Evolutionary conservation across 371 early-diverging fungal genomes (phyloP).

Genomic region (Mortierella sp.): DNA sequence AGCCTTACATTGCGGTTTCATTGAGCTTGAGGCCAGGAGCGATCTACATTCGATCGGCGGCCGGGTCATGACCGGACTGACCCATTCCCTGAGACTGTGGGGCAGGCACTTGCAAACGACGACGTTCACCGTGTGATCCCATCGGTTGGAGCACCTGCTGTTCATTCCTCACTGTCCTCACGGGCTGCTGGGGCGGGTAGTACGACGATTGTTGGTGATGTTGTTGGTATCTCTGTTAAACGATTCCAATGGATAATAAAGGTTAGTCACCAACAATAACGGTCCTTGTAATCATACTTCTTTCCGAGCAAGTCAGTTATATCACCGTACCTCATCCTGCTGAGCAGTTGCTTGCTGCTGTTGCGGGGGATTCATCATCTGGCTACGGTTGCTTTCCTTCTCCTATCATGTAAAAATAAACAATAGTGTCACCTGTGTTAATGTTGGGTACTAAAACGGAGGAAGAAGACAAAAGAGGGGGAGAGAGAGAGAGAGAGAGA

Average conservation of each 20-base stretch:
- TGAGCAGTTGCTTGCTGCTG: constrained; percentile 25
- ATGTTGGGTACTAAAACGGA: too few relatives aligned
- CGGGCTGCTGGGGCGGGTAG: constrained; percentile 19
- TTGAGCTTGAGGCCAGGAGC: too few relatives aligned
- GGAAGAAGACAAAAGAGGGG: too few relatives aligned
- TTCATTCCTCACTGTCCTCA: constrained; percentile 19
- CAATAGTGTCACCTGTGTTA: too few relatives aligned
- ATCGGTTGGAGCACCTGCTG: constrained; percentile 8
- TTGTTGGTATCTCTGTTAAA: constrained; percentile 22
- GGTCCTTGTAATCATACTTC: too few relatives aligned
- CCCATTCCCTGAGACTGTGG: constrained; percentile 31
- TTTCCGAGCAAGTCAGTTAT: too few relatives aligned
- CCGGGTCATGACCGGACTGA: constrained; percentile 30
- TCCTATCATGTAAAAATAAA: constrained; percentile 15
- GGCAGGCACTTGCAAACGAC: constrained; percentile 27
- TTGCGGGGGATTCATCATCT: constrained; percentile 35
- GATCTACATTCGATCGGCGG: constrained; percentile 31
- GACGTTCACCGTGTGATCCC: constrained; percentile 16
- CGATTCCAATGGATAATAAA: too few relatives aligned
- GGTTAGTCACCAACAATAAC: too few relatives aligned
- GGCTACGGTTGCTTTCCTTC: constrained; percentile 45
- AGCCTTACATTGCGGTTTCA: too few relatives aligned
- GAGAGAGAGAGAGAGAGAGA: too few relatives aligned
- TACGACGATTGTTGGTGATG: too few relatives aligned
- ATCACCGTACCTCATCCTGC: constrained; percentile 25